Evolutionary conservation across 1,284 basidiomycete species (phyloP), one percentile per base, ranked within the genome.

Genomic region (Irpex sp.): DNA sequence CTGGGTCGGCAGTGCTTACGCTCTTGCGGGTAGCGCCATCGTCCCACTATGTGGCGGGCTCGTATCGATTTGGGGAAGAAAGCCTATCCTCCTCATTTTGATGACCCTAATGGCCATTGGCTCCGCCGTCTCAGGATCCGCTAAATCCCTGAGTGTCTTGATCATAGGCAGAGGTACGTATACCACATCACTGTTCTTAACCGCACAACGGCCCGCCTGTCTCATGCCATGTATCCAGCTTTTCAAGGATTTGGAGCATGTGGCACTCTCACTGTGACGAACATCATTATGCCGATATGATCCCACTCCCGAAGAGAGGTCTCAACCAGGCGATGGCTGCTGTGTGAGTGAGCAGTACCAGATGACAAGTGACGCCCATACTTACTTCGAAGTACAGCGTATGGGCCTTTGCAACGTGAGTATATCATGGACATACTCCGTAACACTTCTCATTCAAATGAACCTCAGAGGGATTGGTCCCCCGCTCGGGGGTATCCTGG

Each of bases 1-100:
- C 43, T 71, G 70, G 70, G 62, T 71, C 27, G 70, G 67, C 7
- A 64, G 67, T 13, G 32, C 68, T 13, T 69, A 69, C 43, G 32
- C 63, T 15, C 59, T 69, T 18, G 68, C 68, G 22, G 59, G 59
- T 13, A 69, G 42, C 32, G 68, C 62, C n/a, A 32, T 69, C 27
- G 20, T 69, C 44, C 68, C 68, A 9, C n/a, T 69, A 2, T 63
- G 59, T 20, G 68, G 68, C 42, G 45, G 64, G 4, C 64, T 69
- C 6, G 43, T 59, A 6, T 49, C 62, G 15, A 63, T 69, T 11
- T 65, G 64, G 15, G 68, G 68, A 15, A n/a, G 68, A 49, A 45
- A 59, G 27, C 68, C 68, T 5, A 59, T 69, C 45, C 27, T 69
- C 15, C 44, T 69, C 27, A 44, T 15, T 24, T 22, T 22, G 22